Base-by-base conservation (phyloP, 805 yeast genomes). In the Candida odintsovae region DNA sequence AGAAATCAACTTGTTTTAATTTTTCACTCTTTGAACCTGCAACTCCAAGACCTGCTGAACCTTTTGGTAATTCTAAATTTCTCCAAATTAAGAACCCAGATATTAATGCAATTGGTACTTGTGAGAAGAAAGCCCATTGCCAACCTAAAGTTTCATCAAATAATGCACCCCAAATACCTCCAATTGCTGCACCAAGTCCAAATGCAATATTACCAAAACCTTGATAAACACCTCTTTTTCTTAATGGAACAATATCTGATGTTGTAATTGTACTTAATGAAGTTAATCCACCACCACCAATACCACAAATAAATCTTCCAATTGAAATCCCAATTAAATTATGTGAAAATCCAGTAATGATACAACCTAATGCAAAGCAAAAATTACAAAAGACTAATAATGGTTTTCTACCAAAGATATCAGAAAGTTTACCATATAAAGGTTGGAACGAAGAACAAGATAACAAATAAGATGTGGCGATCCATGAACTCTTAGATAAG, bases 201-300 rank as follows among this genome's bases (percentile, higher is more conserved):
- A 73, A 88, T 26, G 76, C 78, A 13, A 88, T 70, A 61, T 87
- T 87, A 16, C 86, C 89, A 46, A 83, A 61, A 0, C 96, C 96
- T 61, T 88, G 96, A 62, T 75, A 86, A 31, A 86, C 62, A 2
- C 95, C 95, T 48, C 96, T 71, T 45, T 83, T 77, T 47, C 92
- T 70, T 50, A 85, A 73, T 2, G 94, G 83, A n/a, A 88, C 79
- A 43, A 86, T 63, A 62, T 88, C 96, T 18, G 85, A 77, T 57
- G 82, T 72, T 2, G 90, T 75, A 52, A 87, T 83, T 2, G 92
- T 82, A 13, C 85, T 76, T 46, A 87, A 64, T 0, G 89, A 70
- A 29, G 83, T 77, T 58, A 87, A 72, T 0, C 96, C 96, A 9
- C 95, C 90, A n/a, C 95, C 95, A 13, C 95, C 96, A 45, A 84